Percentiles rank a stretch among this genome's conserved stretches.
Conservation (phyloP, 176 grass and related monocot genomes). For the Miscanthus lutarioriparius region DNA sequence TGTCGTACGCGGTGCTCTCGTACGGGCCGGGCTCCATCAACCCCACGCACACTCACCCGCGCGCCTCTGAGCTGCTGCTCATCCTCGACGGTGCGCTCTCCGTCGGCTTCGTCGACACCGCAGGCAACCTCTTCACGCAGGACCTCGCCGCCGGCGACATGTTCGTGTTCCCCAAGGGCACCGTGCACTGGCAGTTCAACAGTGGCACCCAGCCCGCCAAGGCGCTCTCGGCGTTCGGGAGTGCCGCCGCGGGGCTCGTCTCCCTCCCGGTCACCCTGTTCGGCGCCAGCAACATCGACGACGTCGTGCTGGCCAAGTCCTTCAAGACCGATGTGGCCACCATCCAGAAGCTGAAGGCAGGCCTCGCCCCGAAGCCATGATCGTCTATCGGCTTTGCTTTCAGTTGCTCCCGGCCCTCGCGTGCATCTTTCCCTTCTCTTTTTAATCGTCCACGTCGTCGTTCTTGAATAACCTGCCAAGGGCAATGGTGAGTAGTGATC, state of each 20-base stretch:
- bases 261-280: conserved; percentile 31
- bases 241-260: conserved; percentile 11
- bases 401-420: background rate
- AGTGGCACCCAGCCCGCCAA: background rate
- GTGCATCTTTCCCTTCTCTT: background rate
- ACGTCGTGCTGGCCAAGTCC: conserved; percentile 27
- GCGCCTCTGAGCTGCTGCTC: conserved; percentile 54
- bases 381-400: background rate
- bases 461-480: background rate
- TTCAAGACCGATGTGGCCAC: conserved; percentile 37
- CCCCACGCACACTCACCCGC: conserved; percentile 62
- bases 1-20: conserved; percentile 37
- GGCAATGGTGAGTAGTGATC: background rate
- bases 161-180: conserved; percentile 54
- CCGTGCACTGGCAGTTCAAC: conserved; percentile 66
- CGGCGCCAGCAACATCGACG: conserved; percentile 16
- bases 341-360: conserved; percentile 26
- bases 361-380: background rate
- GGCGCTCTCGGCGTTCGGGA: conserved; percentile 34
- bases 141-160: conserved; percentile 35
- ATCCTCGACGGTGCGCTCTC: conserved; percentile 43
- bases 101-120: conserved; percentile 54
- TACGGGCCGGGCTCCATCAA: conserved; percentile 42
- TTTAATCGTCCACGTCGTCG: too few species aligned
- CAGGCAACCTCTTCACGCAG: conserved; percentile 34